Percentiles rank a stretch among this genome's conserved stretches.
Conservation (phyloP, 345 rosid genomes). For the Eucalyptus urophylla region DNA sequence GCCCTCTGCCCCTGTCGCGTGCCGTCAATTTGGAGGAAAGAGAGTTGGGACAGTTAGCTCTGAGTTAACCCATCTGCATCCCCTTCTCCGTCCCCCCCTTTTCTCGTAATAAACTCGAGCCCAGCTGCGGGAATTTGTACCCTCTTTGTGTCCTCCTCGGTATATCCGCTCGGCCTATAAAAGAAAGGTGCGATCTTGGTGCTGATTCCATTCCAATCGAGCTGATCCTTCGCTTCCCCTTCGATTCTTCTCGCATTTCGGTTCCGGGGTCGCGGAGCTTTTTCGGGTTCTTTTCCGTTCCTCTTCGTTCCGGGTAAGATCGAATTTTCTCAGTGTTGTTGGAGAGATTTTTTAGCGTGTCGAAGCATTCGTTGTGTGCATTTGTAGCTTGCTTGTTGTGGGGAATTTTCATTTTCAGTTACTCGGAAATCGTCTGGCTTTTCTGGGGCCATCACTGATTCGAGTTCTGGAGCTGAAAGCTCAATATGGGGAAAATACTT, state of each 20-base stretch:
- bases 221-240: neutral
- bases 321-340: neutral
- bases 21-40: neutral
- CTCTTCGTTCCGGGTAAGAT: neutral
- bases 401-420: neutral
- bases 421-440: neutral
- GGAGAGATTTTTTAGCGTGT: neutral
- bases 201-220: neutral
- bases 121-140: neutral
- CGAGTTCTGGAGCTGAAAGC: neutral
- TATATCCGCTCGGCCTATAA: slow-evolving; percentile 17
- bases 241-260: neutral
- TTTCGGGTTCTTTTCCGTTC: neutral
- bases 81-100: slow-evolving; percentile 25
- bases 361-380: neutral
- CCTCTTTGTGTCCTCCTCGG: slow-evolving; percentile 5
- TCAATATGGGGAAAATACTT: neutral
- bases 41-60: neutral
- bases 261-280: slow-evolving; percentile 9
- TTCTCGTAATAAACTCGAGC: slow-evolving; percentile 1
- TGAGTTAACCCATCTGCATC: neutral
- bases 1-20: neutral
- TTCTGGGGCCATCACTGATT: neutral
- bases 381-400: neutral
- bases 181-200: neutral